phyloP scores from a whole-genome alignment of 73 alveolate species.

The Stentor coeruleus region DNA sequence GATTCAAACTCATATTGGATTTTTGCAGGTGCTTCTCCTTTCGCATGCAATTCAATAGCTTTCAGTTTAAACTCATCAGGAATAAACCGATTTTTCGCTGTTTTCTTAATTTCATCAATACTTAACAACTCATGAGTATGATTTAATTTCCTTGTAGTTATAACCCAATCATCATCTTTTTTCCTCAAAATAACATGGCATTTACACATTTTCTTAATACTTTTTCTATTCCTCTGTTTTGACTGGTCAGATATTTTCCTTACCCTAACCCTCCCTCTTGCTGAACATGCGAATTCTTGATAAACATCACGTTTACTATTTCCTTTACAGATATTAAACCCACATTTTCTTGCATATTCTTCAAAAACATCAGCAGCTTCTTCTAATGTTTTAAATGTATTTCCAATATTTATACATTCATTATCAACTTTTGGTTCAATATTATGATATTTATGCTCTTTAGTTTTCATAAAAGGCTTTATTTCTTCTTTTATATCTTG shows the following conservation, averaged over 20 bases:
- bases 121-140: background rate
- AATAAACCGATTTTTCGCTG: background rate
- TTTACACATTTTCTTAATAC: background rate
- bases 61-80: background rate
- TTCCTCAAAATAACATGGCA: background rate
- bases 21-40: slow-evolving; percentile 5
- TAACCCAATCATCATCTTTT: background rate
- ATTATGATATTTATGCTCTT: background rate
- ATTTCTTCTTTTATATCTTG: background rate
- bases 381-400: background rate
- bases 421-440: background rate
- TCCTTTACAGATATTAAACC: background rate
- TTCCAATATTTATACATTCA: background rate
- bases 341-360: background rate
- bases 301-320: background rate
- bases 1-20: background rate
- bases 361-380: background rate
- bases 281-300: slow-evolving; percentile 10
- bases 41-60: slow-evolving; percentile 1
- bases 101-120: background rate
- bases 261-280: slow-evolving; percentile 10
- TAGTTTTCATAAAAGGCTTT: background rate
- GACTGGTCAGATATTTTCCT: background rate
- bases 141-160: background rate
- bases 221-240: background rate